These are phyloP conservation scores for Leccinum pachyderme DNA, from an alignment of 1,284 basidiomycete species.

Conservation along the genomic window DNA sequence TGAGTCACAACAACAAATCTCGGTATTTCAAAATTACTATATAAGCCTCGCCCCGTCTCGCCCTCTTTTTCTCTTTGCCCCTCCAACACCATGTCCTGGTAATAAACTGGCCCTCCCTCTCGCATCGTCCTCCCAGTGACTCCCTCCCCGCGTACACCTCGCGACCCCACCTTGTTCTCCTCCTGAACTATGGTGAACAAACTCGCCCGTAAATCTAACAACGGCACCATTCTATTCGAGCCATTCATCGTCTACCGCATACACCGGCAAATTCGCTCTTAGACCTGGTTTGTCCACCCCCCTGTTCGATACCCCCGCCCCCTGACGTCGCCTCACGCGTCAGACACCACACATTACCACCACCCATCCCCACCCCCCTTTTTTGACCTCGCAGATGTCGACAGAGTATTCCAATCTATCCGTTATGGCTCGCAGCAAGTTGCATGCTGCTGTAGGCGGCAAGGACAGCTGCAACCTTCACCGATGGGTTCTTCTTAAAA, in stretches of 20 bases:
- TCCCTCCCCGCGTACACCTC: constrained; percentile 13
- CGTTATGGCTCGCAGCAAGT: constrained; percentile 69
- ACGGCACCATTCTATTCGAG: constrained; percentile 82
- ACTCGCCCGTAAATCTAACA: constrained; percentile 72
- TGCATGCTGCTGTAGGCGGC: constrained; percentile 57
- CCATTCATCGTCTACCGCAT: constrained; percentile 83
- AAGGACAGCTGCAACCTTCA: constrained; percentile 73
- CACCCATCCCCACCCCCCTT: constrained; percentile 8
- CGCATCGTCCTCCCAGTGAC: constrained; percentile 21
- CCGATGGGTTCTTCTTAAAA: constrained; percentile 84
- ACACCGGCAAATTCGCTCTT: constrained; percentile 49
- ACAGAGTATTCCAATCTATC: constrained; percentile 49
- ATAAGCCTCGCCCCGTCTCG: constrained; percentile 24
- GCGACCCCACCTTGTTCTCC: constrained; percentile 40
- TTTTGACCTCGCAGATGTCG: constrained; percentile 39
- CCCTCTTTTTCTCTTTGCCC: constrained; percentile 15
- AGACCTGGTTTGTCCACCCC: constrained; percentile 20
- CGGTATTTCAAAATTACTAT: constrained; percentile 36
- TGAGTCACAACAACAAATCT: constrained; percentile 30
- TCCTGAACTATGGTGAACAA: constrained; percentile 76
- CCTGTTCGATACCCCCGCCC: not conserved
- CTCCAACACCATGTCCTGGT: constrained; percentile 45
- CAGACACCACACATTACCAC: constrained; percentile 18
- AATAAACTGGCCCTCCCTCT: constrained; percentile 19
- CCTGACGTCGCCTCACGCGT: constrained; percentile 13